Evolutionary conservation across 176 grass and related monocot genomes (phyloP), one percentile per base, ranked within the genome.

Genomic region (Lolium perenne): DNA sequence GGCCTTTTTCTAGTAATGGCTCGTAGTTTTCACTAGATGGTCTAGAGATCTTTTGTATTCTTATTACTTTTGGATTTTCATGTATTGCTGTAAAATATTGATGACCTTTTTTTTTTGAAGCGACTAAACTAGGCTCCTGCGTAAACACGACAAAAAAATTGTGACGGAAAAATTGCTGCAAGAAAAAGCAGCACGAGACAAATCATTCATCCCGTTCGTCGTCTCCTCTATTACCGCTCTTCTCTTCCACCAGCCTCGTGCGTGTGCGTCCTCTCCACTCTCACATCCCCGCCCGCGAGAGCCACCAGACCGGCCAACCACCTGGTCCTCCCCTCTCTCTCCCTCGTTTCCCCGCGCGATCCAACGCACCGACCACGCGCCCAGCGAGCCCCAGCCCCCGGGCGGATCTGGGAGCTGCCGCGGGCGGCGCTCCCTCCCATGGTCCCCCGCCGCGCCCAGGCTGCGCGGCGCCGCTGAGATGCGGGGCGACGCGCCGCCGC

Each of bases 391-490:
- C 85, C 87, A 46, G 18, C 43, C 70, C 10, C 26, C 29, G 26
- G 32, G 29, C 61, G 86, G 89, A 91, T 91, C 89, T 81, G 89
- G 89, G 69, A 80, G 80, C 60, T 23, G 85, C 68, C 77, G 21
- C 5, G 8, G 47, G 71, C 14, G 80, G 89, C 80, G 80, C 84
- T 80, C 89, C 80, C 69, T 74, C 85, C 78, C 69, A 87, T 91
- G 85, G 89, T 91, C 70, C 59, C 81, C 85, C 81, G 78, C 78
- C 76, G 70, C 77, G 85, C 75, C 77, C 77, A 82, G 62, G 83
- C 26, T 74, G 17, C 22, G 86, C 70, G 76, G 76, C 81, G 85
- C 81, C 74, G 82, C 82, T 92, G 90, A 90, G 91, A 95, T 95
- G 90, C 90, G 76, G 83, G 70, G 90, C 73, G 91, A 91, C 83